A percentile compares a stretch with the other conserved stretches of the same genome.
These are phyloP conservation scores for Aspergillus niger DNA, from an alignment of 2,329 filamentous ascomycete species.

Conservation along the genomic window DNA sequence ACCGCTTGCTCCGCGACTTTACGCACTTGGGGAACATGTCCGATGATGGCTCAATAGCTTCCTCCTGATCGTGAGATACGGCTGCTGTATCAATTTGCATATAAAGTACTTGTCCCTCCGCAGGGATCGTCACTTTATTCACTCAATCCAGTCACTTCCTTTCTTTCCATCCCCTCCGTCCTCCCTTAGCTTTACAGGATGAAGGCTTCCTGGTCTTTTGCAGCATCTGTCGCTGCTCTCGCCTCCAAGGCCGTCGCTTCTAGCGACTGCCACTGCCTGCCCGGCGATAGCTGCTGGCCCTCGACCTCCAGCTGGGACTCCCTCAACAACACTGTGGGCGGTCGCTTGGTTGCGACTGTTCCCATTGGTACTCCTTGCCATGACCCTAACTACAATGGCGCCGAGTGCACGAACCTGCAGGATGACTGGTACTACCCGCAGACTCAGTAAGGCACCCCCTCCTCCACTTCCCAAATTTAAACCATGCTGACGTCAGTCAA, in stretches of 20 bases:
- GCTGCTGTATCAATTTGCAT: neutral
- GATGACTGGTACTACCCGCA: constrained; percentile 30
- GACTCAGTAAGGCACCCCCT: constrained; percentile 26
- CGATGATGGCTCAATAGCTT: constrained; percentile 15
- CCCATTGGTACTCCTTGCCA: constrained; percentile 44
- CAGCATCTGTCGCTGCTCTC: constrained; percentile 17
- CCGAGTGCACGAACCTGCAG: constrained; percentile 23
- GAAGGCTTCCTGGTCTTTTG: constrained; percentile 27
- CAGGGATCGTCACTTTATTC: neutral
- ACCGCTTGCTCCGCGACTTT: constrained; percentile 4
- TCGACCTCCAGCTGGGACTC: constrained; percentile 32
- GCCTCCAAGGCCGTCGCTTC: constrained; percentile 13
- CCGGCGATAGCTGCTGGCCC: constrained; percentile 44
- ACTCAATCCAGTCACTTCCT: neutral
- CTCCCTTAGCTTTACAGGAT: constrained; percentile 18
- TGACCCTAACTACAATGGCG: constrained; percentile 28
- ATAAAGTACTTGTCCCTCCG: neutral
- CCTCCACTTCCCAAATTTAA: neutral
- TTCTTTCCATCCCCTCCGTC: constrained; percentile 4
- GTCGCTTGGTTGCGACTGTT: constrained; percentile 41
- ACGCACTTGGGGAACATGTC: constrained; percentile 28
- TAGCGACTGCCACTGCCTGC: constrained; percentile 29
- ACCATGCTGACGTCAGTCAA: neutral
- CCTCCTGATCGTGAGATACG: neutral
- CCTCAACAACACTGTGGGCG: constrained; percentile 42